Conservation (phyloP, 2,329 filamentous ascomycete species). For the Hypocrella siamensis region DNA sequence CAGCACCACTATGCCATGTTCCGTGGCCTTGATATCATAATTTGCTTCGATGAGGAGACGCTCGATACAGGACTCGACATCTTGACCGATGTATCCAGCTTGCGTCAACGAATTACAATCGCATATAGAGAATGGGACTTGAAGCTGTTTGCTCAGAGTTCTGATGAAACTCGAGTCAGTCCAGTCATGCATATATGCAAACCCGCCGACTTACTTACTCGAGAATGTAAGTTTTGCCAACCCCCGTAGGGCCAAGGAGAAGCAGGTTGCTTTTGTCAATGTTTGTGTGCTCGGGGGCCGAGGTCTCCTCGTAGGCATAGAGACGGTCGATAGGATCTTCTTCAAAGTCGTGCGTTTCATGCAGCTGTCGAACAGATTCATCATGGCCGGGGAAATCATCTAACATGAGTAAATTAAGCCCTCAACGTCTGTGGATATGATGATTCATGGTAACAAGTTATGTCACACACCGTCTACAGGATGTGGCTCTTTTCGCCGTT, state of each 20-base stretch:
- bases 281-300: conserved; percentile 38
- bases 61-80: conserved; percentile 92
- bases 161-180: conserved; percentile 27
- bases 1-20: conserved; percentile 85
- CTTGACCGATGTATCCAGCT: conserved; percentile 93
- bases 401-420: conserved; percentile 20
- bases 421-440: no score
- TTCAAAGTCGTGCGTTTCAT: conserved; percentile 17
- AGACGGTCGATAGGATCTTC: conserved; percentile 23
- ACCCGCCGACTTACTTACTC: conserved; percentile 36
- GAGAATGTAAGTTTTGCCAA: conserved; percentile 91
- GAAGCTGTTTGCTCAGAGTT: conserved; percentile 81
- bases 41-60: conserved; percentile 78
- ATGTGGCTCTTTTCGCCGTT: conserved; percentile 43
- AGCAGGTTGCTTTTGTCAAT: conserved; percentile 95
- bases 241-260: conserved; percentile 79
- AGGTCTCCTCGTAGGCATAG: conserved; percentile 31
- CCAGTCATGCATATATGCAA: neutral
- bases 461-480: conserved; percentile 57
- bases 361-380: conserved; percentile 27
- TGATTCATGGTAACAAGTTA: no score
- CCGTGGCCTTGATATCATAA: conserved; percentile 70
- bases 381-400: conserved; percentile 40
- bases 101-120: conserved; percentile 95
- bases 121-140: conserved; percentile 87